Conservation (phyloP, 495 filamentous ascomycete species). For the Parmelia sp. region DNA sequence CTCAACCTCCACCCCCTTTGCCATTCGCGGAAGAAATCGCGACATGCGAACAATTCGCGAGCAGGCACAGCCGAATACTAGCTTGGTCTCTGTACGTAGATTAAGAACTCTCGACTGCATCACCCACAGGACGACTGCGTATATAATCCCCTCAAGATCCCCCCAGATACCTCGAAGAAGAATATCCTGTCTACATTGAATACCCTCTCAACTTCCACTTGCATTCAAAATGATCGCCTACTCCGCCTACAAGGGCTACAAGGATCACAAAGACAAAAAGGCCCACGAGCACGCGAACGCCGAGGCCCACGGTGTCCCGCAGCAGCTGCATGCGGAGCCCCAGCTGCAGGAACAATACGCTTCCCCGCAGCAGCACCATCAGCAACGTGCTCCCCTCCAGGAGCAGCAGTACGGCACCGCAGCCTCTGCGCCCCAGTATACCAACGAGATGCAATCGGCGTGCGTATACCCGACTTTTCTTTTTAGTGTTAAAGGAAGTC, state of each 20-base stretch:
- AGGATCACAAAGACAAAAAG: conserved; percentile 2
- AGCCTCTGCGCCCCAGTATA: background rate
- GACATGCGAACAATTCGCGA: background rate
- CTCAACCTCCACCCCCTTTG: too few species aligned
- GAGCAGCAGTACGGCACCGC: background rate
- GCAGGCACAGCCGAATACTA: background rate
- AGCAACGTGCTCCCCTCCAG: background rate
- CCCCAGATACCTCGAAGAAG: background rate
- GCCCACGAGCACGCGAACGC: background rate
- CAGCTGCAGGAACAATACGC: background rate
- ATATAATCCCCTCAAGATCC: background rate
- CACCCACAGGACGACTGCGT: background rate
- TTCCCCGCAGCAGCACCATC: background rate
- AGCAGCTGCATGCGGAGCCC: background rate
- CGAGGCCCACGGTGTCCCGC: background rate
- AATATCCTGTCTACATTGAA: background rate
- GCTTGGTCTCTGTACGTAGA: background rate
- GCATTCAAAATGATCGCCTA: background rate
- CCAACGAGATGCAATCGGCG: background rate
- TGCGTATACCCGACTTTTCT: background rate
- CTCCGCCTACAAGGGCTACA: conserved; percentile 5
- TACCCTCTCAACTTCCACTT: background rate
- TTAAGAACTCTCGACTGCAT: background rate
- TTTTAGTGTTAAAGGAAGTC: background rate
- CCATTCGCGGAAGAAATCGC: background rate